Base-by-base conservation (phyloP, 768 basidiomycete genomes). In the Lenzites betulinus region DNA sequence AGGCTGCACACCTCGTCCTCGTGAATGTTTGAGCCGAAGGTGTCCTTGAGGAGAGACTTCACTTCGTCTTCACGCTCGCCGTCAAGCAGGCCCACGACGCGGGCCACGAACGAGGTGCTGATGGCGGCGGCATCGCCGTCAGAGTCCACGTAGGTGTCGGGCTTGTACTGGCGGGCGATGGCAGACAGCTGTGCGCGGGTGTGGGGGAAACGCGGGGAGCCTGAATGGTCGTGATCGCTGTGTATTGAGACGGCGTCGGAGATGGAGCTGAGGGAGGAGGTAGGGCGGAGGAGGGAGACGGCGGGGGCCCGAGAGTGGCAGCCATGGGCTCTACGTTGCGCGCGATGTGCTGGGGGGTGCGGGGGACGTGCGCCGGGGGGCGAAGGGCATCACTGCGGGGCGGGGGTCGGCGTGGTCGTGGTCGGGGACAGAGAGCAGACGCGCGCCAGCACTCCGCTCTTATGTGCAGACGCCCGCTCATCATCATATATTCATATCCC, bases 11-110 rank as follows among this genome's bases (percentile, higher is more conserved):
- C 90, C 75, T 81, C 83, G 61, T 86, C 85, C 57, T 87, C 83
- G 71, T 88, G 85, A 63, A 89, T 66, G 57, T 25, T 22, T 20
- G 69, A 64, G 1, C 81, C 83, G 71, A 86, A 92, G 26, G 81
- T 84, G 36, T 81, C 80, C 74, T 85, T 90, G 59, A 97, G 80
- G 36, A 93, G 68, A 0, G 72, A 67, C 75, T 95, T 95, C 69
- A 96, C 85, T 49, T 86, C 85, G 55, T 96, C 95, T 74, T 95
- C 95, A 59, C 89, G 85, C 74, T 98, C 95, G 53, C 87, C 84
- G 30, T 83, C 84, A 39, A 97, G 82, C 52, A 92, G 76, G 2
- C 78, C 76, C 25, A 90, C 89, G 3, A 95, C 88, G 67, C 80
- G 79, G 67, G 79, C 83, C n/a, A 95, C 83, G 9, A 95, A 74